phyloP scores from a whole-genome alignment of 1,284 basidiomycete genomes.

The Fomitopsis betulina region DNA sequence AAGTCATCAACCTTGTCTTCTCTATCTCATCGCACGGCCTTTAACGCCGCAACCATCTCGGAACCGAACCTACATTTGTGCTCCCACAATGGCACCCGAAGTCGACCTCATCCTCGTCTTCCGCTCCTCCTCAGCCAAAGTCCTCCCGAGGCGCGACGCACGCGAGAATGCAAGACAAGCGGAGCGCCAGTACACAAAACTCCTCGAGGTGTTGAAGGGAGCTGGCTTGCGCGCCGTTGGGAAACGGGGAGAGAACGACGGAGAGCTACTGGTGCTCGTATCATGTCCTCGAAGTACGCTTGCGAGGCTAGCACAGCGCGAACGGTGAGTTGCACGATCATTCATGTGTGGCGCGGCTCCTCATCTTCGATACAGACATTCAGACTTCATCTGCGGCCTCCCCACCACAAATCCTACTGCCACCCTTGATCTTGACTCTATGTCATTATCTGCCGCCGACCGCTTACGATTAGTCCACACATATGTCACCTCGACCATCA shows the following conservation, averaged over 20 bases:
- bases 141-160: constrained; percentile 54
- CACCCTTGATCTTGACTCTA: constrained; percentile 35
- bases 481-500: constrained; percentile 65
- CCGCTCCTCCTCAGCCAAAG: constrained; percentile 43
- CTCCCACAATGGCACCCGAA: constrained; percentile 34
- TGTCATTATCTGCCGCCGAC: constrained; percentile 61
- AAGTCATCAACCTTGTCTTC: not conserved
- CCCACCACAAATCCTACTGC: constrained; percentile 47
- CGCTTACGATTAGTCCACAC: constrained; percentile 76
- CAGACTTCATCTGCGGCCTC: constrained; percentile 60
- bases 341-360: not conserved
- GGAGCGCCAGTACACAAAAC: constrained; percentile 60
- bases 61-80: not conserved
- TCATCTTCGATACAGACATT: constrained; percentile 35
- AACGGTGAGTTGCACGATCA: constrained; percentile 51
- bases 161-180: constrained; percentile 59
- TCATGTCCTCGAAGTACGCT: constrained; percentile 65
- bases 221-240: constrained; percentile 69
- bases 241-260: constrained; percentile 66
- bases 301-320: constrained; percentile 62
- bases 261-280: constrained; percentile 80
- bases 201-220: constrained; percentile 56
- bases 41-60: not conserved
- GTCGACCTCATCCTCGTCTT: constrained; percentile 74
- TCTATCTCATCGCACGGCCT: not conserved